Percentiles rank a stretch among this genome's conserved stretches.
Conservation (phyloP, 768 basidiomycete species). For the Termitomyces sp. region DNA sequence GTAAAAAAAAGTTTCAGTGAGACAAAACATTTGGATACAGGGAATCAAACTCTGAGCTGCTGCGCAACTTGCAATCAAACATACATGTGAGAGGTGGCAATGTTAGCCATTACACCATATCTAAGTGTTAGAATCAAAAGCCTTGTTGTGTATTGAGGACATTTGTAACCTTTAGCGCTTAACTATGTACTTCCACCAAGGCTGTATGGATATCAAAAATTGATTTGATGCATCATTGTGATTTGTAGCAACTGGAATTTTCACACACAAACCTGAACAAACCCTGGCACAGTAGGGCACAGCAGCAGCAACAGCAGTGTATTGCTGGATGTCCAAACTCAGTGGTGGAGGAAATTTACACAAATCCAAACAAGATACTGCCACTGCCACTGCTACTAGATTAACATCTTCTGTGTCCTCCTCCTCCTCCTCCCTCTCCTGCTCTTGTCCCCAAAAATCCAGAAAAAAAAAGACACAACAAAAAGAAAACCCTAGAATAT, state of each 20-base stretch:
- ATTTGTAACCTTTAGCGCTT: too few relatives aligned
- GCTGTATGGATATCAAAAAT: too few relatives aligned
- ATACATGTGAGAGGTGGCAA: conserved; percentile 54
- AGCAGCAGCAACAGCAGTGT: not conserved
- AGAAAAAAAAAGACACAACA: not conserved
- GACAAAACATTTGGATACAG: conserved; percentile 41
- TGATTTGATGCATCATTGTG: too few relatives aligned
- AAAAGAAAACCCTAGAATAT: not conserved
- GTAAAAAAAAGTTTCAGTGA: too few relatives aligned
- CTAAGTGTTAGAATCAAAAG: conserved; percentile 14
- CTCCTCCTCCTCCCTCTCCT: not conserved
- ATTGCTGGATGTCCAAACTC: not conserved
- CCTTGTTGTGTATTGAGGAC: too few relatives aligned
- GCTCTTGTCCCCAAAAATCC: not conserved
- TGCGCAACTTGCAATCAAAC: too few relatives aligned
- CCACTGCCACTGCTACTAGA: not conserved
- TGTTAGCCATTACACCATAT: conserved; percentile 58
- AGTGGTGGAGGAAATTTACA: too few relatives aligned
- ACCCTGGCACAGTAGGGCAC: too few relatives aligned
- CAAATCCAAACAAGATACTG: not conserved
- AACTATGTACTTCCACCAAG: too few relatives aligned
- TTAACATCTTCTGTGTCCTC: not conserved
- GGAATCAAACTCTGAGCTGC: conserved; percentile 55
- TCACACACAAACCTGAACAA: too few relatives aligned
- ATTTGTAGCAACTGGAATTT: too few relatives aligned